Evolutionary conservation across 2,329 filamentous ascomycete species (phyloP).

Genomic region (Xylaria arbuscula): DNA sequence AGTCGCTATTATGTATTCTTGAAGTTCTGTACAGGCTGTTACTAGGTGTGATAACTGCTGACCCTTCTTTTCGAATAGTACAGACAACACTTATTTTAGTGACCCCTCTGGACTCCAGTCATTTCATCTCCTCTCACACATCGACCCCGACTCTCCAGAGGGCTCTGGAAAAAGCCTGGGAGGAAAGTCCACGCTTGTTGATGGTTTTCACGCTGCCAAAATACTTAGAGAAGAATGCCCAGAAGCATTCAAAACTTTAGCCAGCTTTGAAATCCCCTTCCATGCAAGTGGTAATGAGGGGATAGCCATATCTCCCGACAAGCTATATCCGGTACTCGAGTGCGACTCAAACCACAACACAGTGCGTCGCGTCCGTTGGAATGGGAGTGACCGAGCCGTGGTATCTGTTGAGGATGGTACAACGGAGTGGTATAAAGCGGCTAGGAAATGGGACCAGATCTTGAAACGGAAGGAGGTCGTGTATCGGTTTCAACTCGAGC

Average conservation of each 20-base stretch:
- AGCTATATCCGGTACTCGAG: constrained; percentile 77
- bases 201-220: constrained; percentile 80
- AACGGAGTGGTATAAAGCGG: constrained; percentile 81
- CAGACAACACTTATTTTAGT: constrained; percentile 95
- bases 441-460: constrained; percentile 77
- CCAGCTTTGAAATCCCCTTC: constrained; percentile 70
- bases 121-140: constrained; percentile 88
- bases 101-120: constrained; percentile 92
- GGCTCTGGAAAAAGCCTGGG: constrained; percentile 58
- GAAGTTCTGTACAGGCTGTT: too few species aligned
- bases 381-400: constrained; percentile 86
- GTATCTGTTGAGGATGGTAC: constrained; percentile 65
- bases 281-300: constrained; percentile 93
- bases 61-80: constrained; percentile 54
- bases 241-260: constrained; percentile 68
- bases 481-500: constrained; percentile 83
- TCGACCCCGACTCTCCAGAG: constrained; percentile 42
- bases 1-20: background rate
- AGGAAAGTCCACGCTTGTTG: constrained; percentile 83
- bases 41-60: background rate
- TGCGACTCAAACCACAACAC: constrained; percentile 56
- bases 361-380: constrained; percentile 81
- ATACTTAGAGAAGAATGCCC: constrained; percentile 66
- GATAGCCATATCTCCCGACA: constrained; percentile 80
- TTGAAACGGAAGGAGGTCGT: constrained; percentile 73